These are phyloP conservation scores for Lecanosticta acicola DNA, from an alignment of 2,329 filamentous ascomycete genomes.

Conservation along the genomic window DNA sequence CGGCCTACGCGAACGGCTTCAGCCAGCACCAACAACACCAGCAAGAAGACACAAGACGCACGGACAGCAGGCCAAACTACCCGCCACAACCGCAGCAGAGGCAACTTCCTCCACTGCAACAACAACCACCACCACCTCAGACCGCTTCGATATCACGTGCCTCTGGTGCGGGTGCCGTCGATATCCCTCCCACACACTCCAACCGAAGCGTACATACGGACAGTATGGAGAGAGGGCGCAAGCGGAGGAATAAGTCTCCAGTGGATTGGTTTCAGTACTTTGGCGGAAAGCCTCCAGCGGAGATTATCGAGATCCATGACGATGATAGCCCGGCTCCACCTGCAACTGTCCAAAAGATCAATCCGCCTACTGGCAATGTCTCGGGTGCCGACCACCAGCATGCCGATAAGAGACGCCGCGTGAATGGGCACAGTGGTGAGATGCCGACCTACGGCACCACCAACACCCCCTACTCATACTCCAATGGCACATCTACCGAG, in stretches of 20 bases:
- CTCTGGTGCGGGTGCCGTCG: conserved; percentile 11
- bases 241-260: conserved; percentile 21
- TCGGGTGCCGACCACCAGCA: conserved; percentile 43
- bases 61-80: conserved; percentile 25
- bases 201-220: conserved; percentile 12
- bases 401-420: conserved; percentile 67
- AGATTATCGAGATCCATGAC: conserved; percentile 51
- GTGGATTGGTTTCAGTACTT: conserved; percentile 36
- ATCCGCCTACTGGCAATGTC: conserved; percentile 18
- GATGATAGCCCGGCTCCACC: conserved; percentile 33
- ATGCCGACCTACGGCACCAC: conserved; percentile 30
- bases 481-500: conserved; percentile 54
- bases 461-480: conserved; percentile 67
- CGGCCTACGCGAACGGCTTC: conserved; percentile 20
- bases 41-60: conserved; percentile 26
- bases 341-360: conserved; percentile 18
- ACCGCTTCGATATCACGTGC: conserved; percentile 23
- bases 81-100: conserved; percentile 16
- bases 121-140: conserved; percentile 16
- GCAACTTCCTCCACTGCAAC: conserved; percentile 19
- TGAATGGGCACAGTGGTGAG: conserved; percentile 40
- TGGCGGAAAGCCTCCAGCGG: conserved; percentile 39
- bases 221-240: conserved; percentile 16
- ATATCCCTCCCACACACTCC: conserved; percentile 7
- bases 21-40: conserved; percentile 13